These are phyloP conservation scores for Boeremia lycopersici DNA, from an alignment of 2,329 filamentous ascomycete species.

Conservation along the genomic window DNA sequence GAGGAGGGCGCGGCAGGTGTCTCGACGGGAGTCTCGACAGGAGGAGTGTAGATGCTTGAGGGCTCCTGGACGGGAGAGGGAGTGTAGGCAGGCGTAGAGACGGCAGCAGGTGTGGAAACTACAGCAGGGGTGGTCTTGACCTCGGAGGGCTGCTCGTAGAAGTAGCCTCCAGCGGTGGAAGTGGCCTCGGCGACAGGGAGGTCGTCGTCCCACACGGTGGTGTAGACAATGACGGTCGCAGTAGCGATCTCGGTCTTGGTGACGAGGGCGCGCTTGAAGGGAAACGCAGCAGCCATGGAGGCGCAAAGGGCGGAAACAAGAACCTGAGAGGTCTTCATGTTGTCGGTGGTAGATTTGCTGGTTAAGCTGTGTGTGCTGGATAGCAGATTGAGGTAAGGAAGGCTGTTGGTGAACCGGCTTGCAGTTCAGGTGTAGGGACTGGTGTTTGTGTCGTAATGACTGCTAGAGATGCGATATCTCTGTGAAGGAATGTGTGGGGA, in stretches of 20 bases:
- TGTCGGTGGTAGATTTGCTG: conserved; percentile 19
- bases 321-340: conserved; percentile 47
- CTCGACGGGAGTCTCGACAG: conserved; percentile 12
- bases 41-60: conserved; percentile 20
- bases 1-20: conserved; percentile 11
- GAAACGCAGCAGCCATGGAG: conserved; percentile 40
- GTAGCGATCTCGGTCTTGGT: conserved; percentile 42
- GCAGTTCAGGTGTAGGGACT: conserved; percentile 40
- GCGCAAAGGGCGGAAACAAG: conserved; percentile 44
- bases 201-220: conserved; percentile 43
- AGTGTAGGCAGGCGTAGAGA: conserved; percentile 13
- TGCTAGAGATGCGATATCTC: conserved; percentile 45
- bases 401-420: conserved; percentile 41
- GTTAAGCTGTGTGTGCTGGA: conserved; percentile 24
- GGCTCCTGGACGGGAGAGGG: conserved; percentile 10
- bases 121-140: conserved; percentile 23
- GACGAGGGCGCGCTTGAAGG: conserved; percentile 44
- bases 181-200: conserved; percentile 22
- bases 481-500: conserved; percentile 26
- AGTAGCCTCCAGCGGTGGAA: conserved; percentile 20
- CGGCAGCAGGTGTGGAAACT: conserved; percentile 18
- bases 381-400: conserved; percentile 23
- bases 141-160: conserved; percentile 32
- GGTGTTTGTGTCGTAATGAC: conserved; percentile 38
- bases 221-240: conserved; percentile 45